Evolutionary conservation across 371 early-diverging fungal genomes (phyloP).

Genomic region (Dentiscutata heterogama): DNA sequence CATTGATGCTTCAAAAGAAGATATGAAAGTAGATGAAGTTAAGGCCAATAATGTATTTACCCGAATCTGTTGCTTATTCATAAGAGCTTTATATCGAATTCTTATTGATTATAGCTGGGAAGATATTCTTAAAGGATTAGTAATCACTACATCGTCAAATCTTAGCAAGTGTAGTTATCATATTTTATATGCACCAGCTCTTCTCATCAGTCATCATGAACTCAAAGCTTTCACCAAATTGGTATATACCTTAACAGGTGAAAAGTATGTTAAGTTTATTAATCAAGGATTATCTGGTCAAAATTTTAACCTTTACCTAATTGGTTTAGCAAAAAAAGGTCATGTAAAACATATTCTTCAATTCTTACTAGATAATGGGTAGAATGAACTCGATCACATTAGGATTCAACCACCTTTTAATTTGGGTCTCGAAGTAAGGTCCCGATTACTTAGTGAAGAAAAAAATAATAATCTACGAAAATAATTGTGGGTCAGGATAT

Average conservation of each 20-base stretch:
- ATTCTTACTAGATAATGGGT: conserved; percentile 28
- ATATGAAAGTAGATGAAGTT: background rate
- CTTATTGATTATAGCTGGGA: conserved; percentile 24
- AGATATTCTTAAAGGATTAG: conserved; percentile 30
- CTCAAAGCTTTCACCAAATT: conserved; percentile 37
- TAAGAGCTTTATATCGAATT: conserved; percentile 10
- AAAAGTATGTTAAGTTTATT: conserved; percentile 30
- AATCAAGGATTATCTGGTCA: conserved; percentile 31
- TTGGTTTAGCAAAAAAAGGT: conserved; percentile 23
- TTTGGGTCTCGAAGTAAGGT: conserved; percentile 25
- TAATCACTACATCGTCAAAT: conserved; percentile 25
- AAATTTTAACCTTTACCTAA: conserved; percentile 5
- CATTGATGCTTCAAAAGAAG: background rate
- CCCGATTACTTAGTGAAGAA: conserved; percentile 25
- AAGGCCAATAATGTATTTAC: background rate
- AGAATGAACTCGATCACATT: conserved; percentile 34
- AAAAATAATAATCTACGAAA: conserved; percentile 20
- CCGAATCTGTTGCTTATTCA: background rate
- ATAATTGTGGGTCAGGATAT: conserved; percentile 30
- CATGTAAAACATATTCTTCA: conserved; percentile 15
- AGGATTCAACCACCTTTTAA: conserved; percentile 37
- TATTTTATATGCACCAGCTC: conserved; percentile 28
- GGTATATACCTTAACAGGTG: conserved; percentile 25
- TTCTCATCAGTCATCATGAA: conserved; percentile 32
- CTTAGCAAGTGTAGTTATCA: conserved; percentile 27